Evolutionary conservation across 2,329 filamentous ascomycete species (phyloP).

Genomic region (Delphinella strobiligena): DNA sequence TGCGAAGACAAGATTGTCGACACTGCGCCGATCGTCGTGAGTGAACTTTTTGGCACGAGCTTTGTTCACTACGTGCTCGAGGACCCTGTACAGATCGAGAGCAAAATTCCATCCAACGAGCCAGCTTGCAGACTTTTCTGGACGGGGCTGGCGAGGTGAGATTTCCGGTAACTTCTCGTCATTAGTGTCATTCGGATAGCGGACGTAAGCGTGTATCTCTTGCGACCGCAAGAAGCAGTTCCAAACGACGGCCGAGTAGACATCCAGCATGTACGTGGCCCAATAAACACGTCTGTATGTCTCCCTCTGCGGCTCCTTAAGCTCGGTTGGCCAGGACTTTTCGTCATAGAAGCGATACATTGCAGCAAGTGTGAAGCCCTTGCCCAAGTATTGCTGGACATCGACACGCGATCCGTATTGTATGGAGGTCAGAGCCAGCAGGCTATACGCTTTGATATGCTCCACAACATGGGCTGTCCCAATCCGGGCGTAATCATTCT

Average conservation of each 20-base stretch:
- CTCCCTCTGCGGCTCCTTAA: constrained; percentile 35
- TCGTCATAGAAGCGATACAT: constrained; percentile 44
- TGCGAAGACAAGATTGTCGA: constrained; percentile 14
- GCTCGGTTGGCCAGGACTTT: constrained; percentile 36
- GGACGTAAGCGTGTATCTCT: constrained; percentile 35
- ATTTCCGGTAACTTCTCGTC: constrained; percentile 27
- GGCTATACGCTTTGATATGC: constrained; percentile 34
- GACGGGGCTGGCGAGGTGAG: constrained; percentile 4
- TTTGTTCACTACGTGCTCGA: constrained; percentile 36
- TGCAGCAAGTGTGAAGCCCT: constrained; percentile 37
- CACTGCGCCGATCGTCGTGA: constrained; percentile 9
- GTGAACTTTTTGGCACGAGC: constrained; percentile 15
- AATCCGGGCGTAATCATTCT: constrained; percentile 21
- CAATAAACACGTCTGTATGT: constrained; percentile 40
- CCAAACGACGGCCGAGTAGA: constrained; percentile 43
- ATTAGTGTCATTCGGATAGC: constrained; percentile 36
- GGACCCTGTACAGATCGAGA: constrained; percentile 43
- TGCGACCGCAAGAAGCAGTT: constrained; percentile 33
- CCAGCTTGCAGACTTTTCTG: too few relatives aligned
- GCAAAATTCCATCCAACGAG: constrained; percentile 47
- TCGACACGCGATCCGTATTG: constrained; percentile 38
- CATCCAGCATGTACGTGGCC: constrained; percentile 46
- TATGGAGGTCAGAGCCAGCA: constrained; percentile 39
- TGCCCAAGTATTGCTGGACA: constrained; percentile 40
- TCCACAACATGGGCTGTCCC: constrained; percentile 21